Percentiles rank a stretch among this genome's conserved stretches.
phyloP scores from a whole-genome alignment of 495 filamentous ascomycete genomes.

The Staphylotrichum tortipilum region DNA sequence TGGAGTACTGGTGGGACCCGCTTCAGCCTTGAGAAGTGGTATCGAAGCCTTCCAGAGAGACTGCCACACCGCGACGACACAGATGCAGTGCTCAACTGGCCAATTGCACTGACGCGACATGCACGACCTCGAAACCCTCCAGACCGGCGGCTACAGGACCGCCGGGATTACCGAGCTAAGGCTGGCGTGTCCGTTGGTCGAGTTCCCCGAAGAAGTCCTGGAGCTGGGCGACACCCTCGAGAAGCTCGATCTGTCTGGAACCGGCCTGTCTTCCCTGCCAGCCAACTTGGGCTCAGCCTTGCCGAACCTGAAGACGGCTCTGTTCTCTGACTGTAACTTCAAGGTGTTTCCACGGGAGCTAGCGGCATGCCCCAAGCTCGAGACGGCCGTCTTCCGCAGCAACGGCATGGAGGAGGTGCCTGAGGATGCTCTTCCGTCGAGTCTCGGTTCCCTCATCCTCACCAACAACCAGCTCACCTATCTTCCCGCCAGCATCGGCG shows the following conservation, averaged over 20 bases:
- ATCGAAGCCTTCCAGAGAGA: too few relatives aligned
- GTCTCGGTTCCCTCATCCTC: slow-evolving; percentile 37
- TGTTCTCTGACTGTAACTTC: slow-evolving; percentile 40
- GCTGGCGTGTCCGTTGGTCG: slow-evolving; percentile 25
- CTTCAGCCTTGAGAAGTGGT: too few relatives aligned
- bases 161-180: slow-evolving; percentile 28
- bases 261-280: slow-evolving; percentile 31
- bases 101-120: slow-evolving; percentile 4
- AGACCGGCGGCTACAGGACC: slow-evolving; percentile 19
- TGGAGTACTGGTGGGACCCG: too few relatives aligned
- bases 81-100: too few relatives aligned
- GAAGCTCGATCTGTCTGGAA: slow-evolving; percentile 39
- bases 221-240: slow-evolving; percentile 31
- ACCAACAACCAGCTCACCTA: slow-evolving; percentile 31
- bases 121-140: slow-evolving; percentile 22
- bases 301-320: slow-evolving; percentile 35
- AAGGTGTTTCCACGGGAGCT: slow-evolving; percentile 32
- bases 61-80: too few relatives aligned
- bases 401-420: slow-evolving; percentile 37
- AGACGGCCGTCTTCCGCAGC: slow-evolving; percentile 39
- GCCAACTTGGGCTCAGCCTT: slow-evolving; percentile 27
- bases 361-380: slow-evolving; percentile 32
- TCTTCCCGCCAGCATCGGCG: slow-evolving; percentile 32
- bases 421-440: slow-evolving; percentile 32
- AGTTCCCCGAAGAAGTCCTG: slow-evolving; percentile 36